phyloP scores from a whole-genome alignment of 2,329 filamentous ascomycete species.

The Beauveria sp. region DNA sequence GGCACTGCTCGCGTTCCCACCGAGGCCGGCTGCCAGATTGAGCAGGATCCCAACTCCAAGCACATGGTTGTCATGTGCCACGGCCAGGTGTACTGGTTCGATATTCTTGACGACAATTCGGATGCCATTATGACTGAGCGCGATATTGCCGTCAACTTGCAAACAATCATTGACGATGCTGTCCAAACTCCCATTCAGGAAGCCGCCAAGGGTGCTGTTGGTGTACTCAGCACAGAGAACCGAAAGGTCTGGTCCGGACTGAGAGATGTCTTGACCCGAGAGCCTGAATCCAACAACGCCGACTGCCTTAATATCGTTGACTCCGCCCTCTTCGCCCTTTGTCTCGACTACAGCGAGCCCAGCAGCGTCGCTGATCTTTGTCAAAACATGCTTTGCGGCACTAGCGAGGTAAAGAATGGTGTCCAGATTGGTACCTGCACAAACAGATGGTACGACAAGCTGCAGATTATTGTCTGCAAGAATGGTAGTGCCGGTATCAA shows the following conservation, averaged over 20 bases:
- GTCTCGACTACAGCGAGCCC: slow-evolving; percentile 87
- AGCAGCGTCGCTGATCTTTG: slow-evolving; percentile 75
- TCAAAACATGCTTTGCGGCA: slow-evolving; percentile 97
- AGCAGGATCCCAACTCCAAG: slow-evolving; percentile 86
- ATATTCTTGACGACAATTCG: slow-evolving; percentile 87
- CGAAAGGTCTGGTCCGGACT: slow-evolving; percentile 92
- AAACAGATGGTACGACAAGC: slow-evolving; percentile 98
- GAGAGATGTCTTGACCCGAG: slow-evolving; percentile 77
- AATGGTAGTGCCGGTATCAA: slow-evolving; percentile 98
- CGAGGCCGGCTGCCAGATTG: slow-evolving; percentile 89
- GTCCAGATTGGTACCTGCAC: slow-evolving; percentile 97
- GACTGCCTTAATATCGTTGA: slow-evolving; percentile 95
- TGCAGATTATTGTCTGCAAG: slow-evolving; percentile 98
- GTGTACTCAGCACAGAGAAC: slow-evolving; percentile 92
- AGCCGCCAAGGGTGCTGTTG: slow-evolving; percentile 87
- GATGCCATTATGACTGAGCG: slow-evolving; percentile 97
- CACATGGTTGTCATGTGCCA: slow-evolving; percentile 90
- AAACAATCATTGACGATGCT: slow-evolving; percentile 88
- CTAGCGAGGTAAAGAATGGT: slow-evolving; percentile 81
- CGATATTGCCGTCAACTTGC: slow-evolving; percentile 83
- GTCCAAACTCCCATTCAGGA: slow-evolving; percentile 84
- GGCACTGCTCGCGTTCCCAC: slow-evolving; percentile 92
- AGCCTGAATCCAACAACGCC: slow-evolving; percentile 86
- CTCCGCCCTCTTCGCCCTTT: slow-evolving; percentile 85
- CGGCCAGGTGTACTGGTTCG: slow-evolving; percentile 98